Conservation (phyloP, 2,329 filamentous ascomycete species). For the Ceratocystis diversiconidia region DNA sequence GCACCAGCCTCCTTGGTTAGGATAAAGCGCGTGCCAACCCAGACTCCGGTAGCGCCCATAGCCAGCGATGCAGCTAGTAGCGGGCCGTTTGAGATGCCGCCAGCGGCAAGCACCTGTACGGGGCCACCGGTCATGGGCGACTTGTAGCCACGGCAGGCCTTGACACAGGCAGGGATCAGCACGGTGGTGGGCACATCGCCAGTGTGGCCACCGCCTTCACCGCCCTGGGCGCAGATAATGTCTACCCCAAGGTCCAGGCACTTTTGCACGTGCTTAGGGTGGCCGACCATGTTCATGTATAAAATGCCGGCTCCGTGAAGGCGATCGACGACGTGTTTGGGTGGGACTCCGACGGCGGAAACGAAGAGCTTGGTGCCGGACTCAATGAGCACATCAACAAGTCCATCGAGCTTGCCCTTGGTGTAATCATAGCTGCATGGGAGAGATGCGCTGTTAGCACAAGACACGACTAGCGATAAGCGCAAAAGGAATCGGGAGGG, state of each 20-base stretch:
- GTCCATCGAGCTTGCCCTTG: constrained; percentile 89
- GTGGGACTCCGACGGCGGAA: constrained; percentile 86
- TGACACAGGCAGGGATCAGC: constrained; percentile 82
- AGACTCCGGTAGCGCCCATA: constrained; percentile 83
- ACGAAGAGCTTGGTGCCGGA: constrained; percentile 87
- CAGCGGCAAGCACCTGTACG: constrained; percentile 85
- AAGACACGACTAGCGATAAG: not conserved
- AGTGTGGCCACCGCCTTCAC: constrained; percentile 92
- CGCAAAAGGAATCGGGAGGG: not conserved
- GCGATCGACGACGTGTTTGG: constrained; percentile 74
- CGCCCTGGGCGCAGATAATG: constrained; percentile 96
- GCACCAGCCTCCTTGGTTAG: constrained; percentile 89
- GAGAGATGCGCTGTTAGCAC: constrained; percentile 17
- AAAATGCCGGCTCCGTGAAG: constrained; percentile 77
- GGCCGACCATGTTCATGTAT: constrained; percentile 99
- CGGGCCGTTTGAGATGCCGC: constrained; percentile 86
- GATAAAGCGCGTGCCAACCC: constrained; percentile 94
- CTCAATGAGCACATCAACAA: constrained; percentile 85
- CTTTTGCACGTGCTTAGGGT: constrained; percentile 98
- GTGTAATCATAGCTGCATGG: constrained; percentile 90
- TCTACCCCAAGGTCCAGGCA: constrained; percentile 83
- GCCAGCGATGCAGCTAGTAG: constrained; percentile 79
- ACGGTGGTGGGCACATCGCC: constrained; percentile 85
- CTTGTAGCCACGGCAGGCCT: constrained; percentile 65
- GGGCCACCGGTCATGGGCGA: constrained; percentile 74